Evolutionary conservation across 305 asterid species (phyloP), one percentile per base, ranked within the genome.

Genomic region (Fraxinus latifolia): DNA sequence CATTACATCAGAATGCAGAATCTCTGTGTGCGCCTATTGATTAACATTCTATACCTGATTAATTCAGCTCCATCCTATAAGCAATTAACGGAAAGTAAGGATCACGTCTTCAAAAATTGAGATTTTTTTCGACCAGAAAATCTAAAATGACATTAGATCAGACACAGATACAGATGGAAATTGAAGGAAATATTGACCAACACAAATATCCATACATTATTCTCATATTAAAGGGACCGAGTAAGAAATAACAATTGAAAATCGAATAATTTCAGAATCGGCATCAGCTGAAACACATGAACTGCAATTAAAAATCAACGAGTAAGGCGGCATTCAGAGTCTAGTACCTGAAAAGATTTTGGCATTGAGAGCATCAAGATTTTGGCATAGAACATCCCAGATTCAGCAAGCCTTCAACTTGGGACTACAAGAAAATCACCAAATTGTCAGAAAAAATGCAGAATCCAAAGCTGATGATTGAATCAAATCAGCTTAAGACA

Each of bases 271-370:
- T 58, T 58, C 68, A 19, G 7, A 58, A 58, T 7, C 29, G 7
- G 29, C 68, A 58, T 58, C 68, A 58, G 68, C 29, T 55, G 27
- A 58, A 6, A 58, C 27, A 58, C 68, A 5, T 1, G 68, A 75
- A 34, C 3, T 12, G 74, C 7, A 1, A 23, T 32, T 32, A 78
- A 14, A 62, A 7, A 65, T 32, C 77, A 83, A 55, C 58, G 32
- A 77, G 14, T 76, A 68, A 77, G 27, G 65, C 74, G 67, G 25
- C 74, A 37, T 76, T 39, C 47, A 78, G 36, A 76, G 76, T 71
- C 34, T 79, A 68, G 79, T 81, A 86, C 89, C 91, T 88, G 79
- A 68, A 84, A 79, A 77, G 87, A 34, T 34, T 34, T 34, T 34
- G 39, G 39, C 39, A 34, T 34, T 34, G 7, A 55, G 7, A 84